These are phyloP conservation scores for Kondoa malvinella DNA, from an alignment of 768 basidiomycete species.

Conservation along the genomic window DNA sequence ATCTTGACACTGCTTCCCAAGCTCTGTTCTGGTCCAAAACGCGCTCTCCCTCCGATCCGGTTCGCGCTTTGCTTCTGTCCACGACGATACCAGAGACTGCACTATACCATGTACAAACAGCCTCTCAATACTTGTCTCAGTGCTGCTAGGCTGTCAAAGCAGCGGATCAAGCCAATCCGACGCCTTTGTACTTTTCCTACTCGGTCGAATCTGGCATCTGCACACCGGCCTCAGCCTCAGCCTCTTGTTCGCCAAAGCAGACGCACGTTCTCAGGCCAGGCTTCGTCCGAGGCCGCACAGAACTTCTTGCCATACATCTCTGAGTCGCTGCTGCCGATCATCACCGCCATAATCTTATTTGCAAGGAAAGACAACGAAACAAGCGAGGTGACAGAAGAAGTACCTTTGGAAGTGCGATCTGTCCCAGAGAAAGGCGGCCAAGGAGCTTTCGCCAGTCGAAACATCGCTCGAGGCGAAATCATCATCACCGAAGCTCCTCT, in stretches of 20 bases:
- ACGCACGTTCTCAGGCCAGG: neutral
- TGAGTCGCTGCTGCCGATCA: neutral
- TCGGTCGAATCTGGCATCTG: no score
- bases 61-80: no score
- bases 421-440: conserved; percentile 10
- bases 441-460: conserved; percentile 5
- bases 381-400: neutral
- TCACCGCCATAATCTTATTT: neutral
- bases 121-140: neutral
- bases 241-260: no score
- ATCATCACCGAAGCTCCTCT: conserved; percentile 14
- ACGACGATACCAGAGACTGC: no score
- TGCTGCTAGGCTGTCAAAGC: neutral
- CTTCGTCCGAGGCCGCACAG: neutral
- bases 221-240: no score
- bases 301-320: neutral
- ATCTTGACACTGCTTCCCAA: no score
- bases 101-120: neutral
- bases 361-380: neutral
- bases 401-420: conserved; percentile 4
- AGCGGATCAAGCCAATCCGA: neutral
- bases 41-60: no score
- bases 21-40: no score
- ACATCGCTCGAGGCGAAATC: conserved; percentile 10
- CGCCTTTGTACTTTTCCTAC: no score